Evolutionary conservation across 139 green algal genomes (phyloP).

Genomic region (Micractinium sp.): DNA sequence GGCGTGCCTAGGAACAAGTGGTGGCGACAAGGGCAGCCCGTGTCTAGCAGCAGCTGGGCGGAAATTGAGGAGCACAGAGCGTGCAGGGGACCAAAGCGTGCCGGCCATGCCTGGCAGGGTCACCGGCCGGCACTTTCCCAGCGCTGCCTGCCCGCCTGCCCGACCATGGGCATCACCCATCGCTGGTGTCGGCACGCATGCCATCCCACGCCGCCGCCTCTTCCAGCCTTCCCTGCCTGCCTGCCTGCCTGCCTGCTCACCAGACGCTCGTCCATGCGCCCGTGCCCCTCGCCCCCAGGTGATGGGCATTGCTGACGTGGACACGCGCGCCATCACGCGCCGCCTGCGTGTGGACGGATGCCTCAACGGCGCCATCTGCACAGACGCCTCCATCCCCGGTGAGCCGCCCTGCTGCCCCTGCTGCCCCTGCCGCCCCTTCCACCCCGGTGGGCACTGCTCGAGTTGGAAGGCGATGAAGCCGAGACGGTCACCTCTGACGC

Average conservation of each 20-base stretch:
- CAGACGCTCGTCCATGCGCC: background rate
- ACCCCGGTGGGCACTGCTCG: too few relatives aligned
- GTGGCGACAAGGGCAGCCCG: too few relatives aligned
- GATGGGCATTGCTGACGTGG: slow-evolving; percentile 87
- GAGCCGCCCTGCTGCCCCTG: background rate
- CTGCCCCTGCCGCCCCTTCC: too few relatives aligned
- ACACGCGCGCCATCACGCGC: slow-evolving; percentile 95
- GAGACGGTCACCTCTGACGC: too few relatives aligned
- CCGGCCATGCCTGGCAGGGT: too few relatives aligned
- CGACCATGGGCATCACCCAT: too few relatives aligned
- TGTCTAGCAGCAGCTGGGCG: too few relatives aligned
- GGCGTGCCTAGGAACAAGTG: too few relatives aligned
- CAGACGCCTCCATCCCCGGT: slow-evolving; percentile 62
- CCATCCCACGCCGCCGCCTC: background rate
- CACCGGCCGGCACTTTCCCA: too few relatives aligned
- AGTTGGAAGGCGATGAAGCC: too few relatives aligned
- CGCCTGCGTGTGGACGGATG: slow-evolving; percentile 89
- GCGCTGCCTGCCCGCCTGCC: background rate
- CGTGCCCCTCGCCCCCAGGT: slow-evolving; percentile 19
- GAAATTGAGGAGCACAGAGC: too few relatives aligned
- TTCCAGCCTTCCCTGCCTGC: background rate
- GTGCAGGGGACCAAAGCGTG: too few relatives aligned
- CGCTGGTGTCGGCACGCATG: background rate
- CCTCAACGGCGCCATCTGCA: slow-evolving; percentile 86
- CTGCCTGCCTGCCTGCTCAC: background rate